Base-by-base conservation (phyloP, 2,329 filamentous ascomycete genomes). In the Paraphoma sp. region DNA sequence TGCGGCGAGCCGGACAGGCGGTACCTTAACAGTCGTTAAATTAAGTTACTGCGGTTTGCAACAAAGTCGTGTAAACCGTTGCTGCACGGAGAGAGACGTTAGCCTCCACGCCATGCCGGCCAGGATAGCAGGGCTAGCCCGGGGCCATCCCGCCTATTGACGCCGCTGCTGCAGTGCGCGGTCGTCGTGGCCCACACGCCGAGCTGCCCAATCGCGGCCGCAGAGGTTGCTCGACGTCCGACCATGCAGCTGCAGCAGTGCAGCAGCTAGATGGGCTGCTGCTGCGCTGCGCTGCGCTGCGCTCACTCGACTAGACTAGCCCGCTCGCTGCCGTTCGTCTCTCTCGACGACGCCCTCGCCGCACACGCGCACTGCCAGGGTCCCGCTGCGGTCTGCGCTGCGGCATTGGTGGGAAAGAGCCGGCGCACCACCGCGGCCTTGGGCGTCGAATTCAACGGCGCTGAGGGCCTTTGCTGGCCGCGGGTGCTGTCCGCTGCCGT, bases 11-110 rank as follows among this genome's bases (percentile, higher is more conserved):
- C 74, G 68, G 74, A 56, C 62, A 66, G 71, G 70, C 70, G 73
- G 74, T 68, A 68, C 68, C 67, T 60, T 67, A 62, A 69, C 74
- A 68, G 67, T 73, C 69, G 73, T 78, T 76, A 72, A 77, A 76
- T 76, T 63, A 72, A 70, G 63, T 72, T 69, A 73, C 71, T 73
- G 68, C 72, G 70, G 73, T 76, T 77, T 76, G 73, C 74, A 75
- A 76, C 70, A 69, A 65, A 62, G 71, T 76, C 74, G 65, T 72
- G 69, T 70, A 73, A 70, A 74, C 70, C 72, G 72, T 76, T 75
- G 71, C 71, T 70, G 72, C 72, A 69, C 71, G 73, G 70, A 72
- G 73, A 68, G 65, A 66, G 70, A 70, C 67, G 59, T 62, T 69
- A 65, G 68, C 60, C 23, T 66, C 57, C 58, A 63, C 65, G 67